Conservation (phyloP, 148 eudicot species). For the Amaranthus hypochondriacus region DNA sequence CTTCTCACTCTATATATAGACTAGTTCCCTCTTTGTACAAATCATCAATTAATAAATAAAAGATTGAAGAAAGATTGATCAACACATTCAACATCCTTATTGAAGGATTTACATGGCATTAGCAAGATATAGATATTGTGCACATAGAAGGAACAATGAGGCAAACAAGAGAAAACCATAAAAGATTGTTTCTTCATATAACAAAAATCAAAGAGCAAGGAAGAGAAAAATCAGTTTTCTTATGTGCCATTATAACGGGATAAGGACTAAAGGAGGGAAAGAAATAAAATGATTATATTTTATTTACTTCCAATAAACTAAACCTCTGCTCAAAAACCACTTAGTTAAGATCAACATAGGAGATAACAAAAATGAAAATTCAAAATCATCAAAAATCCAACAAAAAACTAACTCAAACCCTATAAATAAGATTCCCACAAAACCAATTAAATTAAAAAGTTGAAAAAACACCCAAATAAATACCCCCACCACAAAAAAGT, state of each 20-base stretch:
- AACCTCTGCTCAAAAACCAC: neutral
- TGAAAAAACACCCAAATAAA: neutral
- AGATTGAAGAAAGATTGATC: too few relatives aligned
- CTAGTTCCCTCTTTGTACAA: too few relatives aligned
- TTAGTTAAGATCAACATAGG: neutral
- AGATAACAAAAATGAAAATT: neutral
- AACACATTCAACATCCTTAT: too few relatives aligned
- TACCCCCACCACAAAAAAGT: neutral
- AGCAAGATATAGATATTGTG: neutral
- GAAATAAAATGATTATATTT: neutral
- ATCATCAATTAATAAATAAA: too few relatives aligned
- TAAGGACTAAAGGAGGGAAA: neutral
- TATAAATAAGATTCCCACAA: neutral
- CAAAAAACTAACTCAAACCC: neutral
- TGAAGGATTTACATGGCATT: neutral
- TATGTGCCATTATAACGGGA: neutral
- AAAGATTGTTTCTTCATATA: neutral
- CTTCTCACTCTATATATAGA: too few relatives aligned
- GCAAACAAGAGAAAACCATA: neutral
- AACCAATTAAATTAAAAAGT: neutral
- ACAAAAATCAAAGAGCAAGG: too few relatives aligned
- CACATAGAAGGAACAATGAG: neutral
- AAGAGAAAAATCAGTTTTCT: neutral
- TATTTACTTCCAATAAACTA: neutral
- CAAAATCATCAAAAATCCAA: conserved; percentile 9